Evolutionary conservation across 202 grass and related monocot genomes (phyloP), one percentile per base, ranked within the genome.

Genomic region (Brachypodium distachyon): DNA sequence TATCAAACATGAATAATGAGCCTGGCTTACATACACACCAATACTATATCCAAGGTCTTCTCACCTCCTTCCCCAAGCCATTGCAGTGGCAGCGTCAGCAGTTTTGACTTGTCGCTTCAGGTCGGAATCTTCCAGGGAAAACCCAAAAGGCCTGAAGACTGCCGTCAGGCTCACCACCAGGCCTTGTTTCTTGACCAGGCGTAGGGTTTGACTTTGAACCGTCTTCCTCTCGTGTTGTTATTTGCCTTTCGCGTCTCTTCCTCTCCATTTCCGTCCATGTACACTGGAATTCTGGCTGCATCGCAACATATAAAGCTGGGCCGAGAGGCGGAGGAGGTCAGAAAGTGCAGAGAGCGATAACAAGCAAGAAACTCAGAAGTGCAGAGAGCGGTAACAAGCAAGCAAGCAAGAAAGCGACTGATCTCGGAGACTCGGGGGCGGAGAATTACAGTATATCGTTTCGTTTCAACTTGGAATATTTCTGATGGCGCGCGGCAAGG

Each of bases 401-500:
- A 36, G 33, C 22, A 12, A 64, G 1, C 13, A 43, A 38, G 49
- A 82, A 48, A 57, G 31, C 12, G 11, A 10, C 28, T 27, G 46
- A 7, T 16, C 22, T n/a, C n/a, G n/a, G n/a, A n/a, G n/a, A n/a
- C n/a, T n/a, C n/a, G n/a, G n/a, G n/a, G n/a, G n/a, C n/a, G n/a
- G n/a, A n/a, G n/a, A n/a, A n/a, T n/a, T n/a, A n/a, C n/a, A n/a
- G n/a, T n/a, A n/a, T n/a, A n/a, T n/a, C n/a, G n/a, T n/a, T n/a
- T n/a, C n/a, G n/a, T n/a, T 21, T 32, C 16, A 16, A 22, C 27
- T 66, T 13, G 43, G 11, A 26, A 48, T 21, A 11, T 17, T 62
- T 18, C n/a, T 9, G 33, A 83, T 83, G 80, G 63, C 40, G 18
- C 70, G 54, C 72, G 66, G 40, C 8, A 77, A 91, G 72, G 75